Conservation (phyloP, 805 yeast genomes). For the Pichia gijzeniarum region DNA sequence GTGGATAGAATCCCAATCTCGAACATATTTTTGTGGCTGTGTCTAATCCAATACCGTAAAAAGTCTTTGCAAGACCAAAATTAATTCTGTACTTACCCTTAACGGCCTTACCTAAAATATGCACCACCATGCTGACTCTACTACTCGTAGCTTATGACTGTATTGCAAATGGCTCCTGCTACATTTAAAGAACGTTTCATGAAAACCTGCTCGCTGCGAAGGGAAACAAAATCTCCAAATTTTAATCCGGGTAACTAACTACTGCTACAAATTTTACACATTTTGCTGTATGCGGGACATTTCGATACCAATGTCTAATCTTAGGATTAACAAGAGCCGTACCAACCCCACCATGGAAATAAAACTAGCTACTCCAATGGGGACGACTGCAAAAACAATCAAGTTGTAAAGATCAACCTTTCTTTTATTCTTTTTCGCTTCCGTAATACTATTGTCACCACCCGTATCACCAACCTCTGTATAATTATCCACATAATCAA, state of each 20-base stretch:
- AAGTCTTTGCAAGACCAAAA: slow-evolving; percentile 66
- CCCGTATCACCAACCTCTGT: not conserved
- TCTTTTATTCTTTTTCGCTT: slow-evolving; percentile 32
- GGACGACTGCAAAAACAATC: slow-evolving; percentile 96
- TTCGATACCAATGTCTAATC: slow-evolving; percentile 48
- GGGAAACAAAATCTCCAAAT: not conserved
- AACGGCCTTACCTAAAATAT: slow-evolving; percentile 45
- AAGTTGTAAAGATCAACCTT: slow-evolving; percentile 83
- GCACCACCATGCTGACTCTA: slow-evolving; percentile 48
- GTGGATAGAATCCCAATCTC: slow-evolving; percentile 83
- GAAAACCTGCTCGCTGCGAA: too few relatives aligned
- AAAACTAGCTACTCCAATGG: slow-evolving; percentile 91
- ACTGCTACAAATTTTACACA: not conserved
- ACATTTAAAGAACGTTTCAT: too few relatives aligned
- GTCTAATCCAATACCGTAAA: slow-evolving; percentile 79
- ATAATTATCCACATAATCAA: not conserved
- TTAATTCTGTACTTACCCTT: slow-evolving; percentile 34
- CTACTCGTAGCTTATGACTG: too few relatives aligned
- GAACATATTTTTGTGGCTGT: slow-evolving; percentile 77
- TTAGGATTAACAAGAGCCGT: slow-evolving; percentile 65
- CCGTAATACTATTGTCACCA: slow-evolving; percentile 3
- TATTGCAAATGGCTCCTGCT: too few relatives aligned
- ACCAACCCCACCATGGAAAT: slow-evolving; percentile 82
- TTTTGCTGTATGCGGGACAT: slow-evolving; percentile 8
- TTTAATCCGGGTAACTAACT: not conserved